Base-by-base conservation (phyloP, 768 basidiomycete species). In the Auricularia sp. region DNA sequence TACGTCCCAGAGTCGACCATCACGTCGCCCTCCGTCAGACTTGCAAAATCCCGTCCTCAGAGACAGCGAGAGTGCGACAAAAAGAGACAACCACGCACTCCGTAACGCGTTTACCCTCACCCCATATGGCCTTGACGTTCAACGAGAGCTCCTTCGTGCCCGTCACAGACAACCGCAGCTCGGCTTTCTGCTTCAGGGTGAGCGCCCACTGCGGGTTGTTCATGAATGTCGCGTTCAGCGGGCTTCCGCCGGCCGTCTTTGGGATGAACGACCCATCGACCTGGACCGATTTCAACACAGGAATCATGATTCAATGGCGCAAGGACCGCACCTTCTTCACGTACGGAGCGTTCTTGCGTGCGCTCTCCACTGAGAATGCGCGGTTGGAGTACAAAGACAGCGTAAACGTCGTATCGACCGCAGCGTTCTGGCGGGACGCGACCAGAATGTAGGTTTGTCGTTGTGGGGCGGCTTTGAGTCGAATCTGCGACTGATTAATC, bases 141-240 rank as follows among this genome's bases (percentile, higher is more conserved):
- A 93, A 74, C 0, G 93, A 87, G 16, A 87, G 73, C 16, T 88
- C 85, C 70, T 83, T 86, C 16, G 80, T 79, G 1, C 84, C 84
- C 56, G 82, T 81, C 39, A 87, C 70, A 1, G 76, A 77, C 36
- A 89, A 6, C 79, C 75, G 68, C 66, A 11, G 36, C n/a, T 10
- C 34, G n/a, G 47, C 23, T n/a, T 63, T 66, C 29, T 51, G 33
- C 21, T n/a, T 3, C 54, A 96, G 75, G 6, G 75, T 80, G 14
- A 98, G 77, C 64, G 81, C 80, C 74, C 91, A 98, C 71, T 97
- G 93, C 0, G 95, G 95, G 71, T 98, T 98, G 61, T 83, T 74
- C 86, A 96, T 89, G 74, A 89, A 97, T 0, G 88, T 87, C 0
- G 91, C 84, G 67, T 85, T 79, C 3, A 84, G 83, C 64, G 86